Evolutionary conservation across 495 filamentous ascomycete species (phyloP).

Genomic region (Daldinia bambusicola): DNA sequence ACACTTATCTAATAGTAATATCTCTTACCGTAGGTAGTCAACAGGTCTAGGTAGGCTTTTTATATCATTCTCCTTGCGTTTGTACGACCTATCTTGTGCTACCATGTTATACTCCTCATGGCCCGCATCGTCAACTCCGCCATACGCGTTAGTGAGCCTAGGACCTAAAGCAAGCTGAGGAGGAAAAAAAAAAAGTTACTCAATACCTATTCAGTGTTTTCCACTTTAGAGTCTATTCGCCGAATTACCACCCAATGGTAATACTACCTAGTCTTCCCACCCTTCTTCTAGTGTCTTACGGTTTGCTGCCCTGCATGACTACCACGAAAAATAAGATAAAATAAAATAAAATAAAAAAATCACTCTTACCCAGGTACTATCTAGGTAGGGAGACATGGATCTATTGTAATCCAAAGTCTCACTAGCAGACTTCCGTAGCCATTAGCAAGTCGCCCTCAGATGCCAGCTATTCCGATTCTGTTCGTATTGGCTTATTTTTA

Average conservation of each 20-base stretch:
- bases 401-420: slow-evolving; percentile 37
- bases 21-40: neutral
- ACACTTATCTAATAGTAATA: slow-evolving; percentile 1
- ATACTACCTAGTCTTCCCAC: slow-evolving; percentile 18
- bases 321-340: no score
- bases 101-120: slow-evolving; percentile 1
- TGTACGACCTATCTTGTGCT: neutral
- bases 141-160: neutral
- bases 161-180: neutral
- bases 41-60: neutral
- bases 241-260: slow-evolving; percentile 31
- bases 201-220: slow-evolving; percentile 8
- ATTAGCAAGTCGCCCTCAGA: slow-evolving; percentile 34
- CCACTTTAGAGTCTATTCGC: slow-evolving; percentile 23
- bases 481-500: slow-evolving; percentile 26
- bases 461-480: slow-evolving; percentile 17
- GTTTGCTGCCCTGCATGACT: slow-evolving; percentile 43
- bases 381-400: slow-evolving; percentile 33
- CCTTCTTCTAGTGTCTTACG: slow-evolving; percentile 33
- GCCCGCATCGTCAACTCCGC: neutral
- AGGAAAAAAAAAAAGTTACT: neutral
- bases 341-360: no score
- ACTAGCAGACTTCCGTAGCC: slow-evolving; percentile 38
- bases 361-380: slow-evolving; percentile 16
- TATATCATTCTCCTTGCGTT: neutral